phyloP scores from a whole-genome alignment of 176 grass and related monocot genomes.

The Carex scoparia region DNA sequence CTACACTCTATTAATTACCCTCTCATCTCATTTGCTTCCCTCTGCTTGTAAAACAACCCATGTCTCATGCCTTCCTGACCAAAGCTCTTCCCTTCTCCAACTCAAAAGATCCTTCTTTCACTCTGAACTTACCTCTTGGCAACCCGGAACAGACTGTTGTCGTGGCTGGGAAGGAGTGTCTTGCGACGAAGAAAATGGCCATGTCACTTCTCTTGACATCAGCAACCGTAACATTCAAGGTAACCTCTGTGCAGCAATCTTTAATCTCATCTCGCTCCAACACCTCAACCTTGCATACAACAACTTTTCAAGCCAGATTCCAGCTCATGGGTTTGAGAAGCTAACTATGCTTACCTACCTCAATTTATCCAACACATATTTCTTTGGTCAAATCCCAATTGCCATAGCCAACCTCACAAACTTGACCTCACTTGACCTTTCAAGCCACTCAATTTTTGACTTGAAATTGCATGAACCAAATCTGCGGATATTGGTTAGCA shows the following conservation, averaged over 20 bases:
- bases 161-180: background rate
- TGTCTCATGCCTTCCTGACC: background rate
- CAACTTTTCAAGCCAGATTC: background rate
- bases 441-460: no score
- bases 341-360: no score
- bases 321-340: no score
- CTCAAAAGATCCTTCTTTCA: background rate
- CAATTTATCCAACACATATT: no score
- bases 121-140: background rate
- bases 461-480: no score
- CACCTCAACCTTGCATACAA: background rate
- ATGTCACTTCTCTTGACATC: background rate
- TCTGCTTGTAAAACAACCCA: background rate
- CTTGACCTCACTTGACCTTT: no score
- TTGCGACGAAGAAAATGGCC: background rate
- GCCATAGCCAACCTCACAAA: no score
- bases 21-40: background rate
- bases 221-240: background rate
- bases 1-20: background rate
- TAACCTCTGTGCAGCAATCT: slow-evolving; percentile 11
- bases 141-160: background rate
- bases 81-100: background rate
- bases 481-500: no score
- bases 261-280: slow-evolving; percentile 6
- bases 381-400: no score